A percentile compares a stretch with the other conserved stretches of the same genome.
These are phyloP conservation scores for Ganoderma sp. DNA, from an alignment of 1,284 basidiomycete species.

Conservation along the genomic window DNA sequence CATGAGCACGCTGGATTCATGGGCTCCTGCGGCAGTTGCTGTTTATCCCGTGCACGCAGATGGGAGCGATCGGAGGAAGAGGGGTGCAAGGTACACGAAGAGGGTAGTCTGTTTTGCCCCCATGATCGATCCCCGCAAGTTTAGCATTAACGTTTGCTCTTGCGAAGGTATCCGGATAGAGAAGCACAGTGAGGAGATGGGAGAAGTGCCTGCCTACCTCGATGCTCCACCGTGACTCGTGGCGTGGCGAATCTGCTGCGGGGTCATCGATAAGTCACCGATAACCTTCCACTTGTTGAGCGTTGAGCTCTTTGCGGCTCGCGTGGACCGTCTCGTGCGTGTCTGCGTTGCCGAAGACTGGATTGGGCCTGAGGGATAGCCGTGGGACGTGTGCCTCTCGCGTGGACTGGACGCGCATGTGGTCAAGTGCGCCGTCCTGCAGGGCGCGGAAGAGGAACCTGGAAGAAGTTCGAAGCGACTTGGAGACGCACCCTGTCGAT, in stretches of 20 bases:
- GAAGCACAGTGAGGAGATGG: neutral
- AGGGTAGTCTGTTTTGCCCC: constrained; percentile 34
- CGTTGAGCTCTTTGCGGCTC: too few relatives aligned
- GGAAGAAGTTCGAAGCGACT: too few relatives aligned
- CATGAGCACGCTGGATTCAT: constrained; percentile 60
- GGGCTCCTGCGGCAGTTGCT: constrained; percentile 44
- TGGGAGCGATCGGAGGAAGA: constrained; percentile 75
- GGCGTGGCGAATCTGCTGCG: too few relatives aligned
- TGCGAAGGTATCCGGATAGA: neutral
- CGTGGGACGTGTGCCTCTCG: neutral
- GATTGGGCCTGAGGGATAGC: neutral
- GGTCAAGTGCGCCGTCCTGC: neutral
- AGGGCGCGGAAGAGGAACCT: neutral
- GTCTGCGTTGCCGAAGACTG: constrained; percentile 67
- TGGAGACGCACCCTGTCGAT: constrained; percentile 7
- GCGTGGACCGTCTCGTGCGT: constrained; percentile 57
- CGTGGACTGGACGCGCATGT: neutral
- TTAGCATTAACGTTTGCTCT: constrained; percentile 33
- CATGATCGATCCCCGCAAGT: constrained; percentile 45
- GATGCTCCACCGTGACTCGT: too few relatives aligned
- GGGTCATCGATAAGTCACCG: too few relatives aligned
- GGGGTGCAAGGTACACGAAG: constrained; percentile 66
- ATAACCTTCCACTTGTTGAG: too few relatives aligned
- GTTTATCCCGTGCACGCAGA: constrained; percentile 77
- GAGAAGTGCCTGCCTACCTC: constrained; percentile 47